phyloP scores from a whole-genome alignment of 306 rosid genomes.

The Hylodesmum podocarpum region DNA sequence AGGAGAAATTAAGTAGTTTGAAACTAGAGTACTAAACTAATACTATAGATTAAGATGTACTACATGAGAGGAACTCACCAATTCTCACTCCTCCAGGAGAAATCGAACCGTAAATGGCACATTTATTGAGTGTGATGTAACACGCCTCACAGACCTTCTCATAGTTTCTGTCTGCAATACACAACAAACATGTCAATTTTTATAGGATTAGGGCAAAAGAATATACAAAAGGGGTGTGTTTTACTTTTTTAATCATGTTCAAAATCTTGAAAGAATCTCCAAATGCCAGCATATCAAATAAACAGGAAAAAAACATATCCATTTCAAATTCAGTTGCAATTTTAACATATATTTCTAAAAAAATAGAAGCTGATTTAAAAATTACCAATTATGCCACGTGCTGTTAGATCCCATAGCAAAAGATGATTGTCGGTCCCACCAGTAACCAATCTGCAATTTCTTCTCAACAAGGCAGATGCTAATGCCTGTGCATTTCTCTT shows the following conservation, averaged over 20 bases:
- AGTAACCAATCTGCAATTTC: constrained; percentile 84
- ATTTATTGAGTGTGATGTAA: constrained; percentile 70
- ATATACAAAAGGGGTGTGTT: background rate
- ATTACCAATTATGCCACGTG: constrained; percentile 69
- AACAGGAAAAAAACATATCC: background rate
- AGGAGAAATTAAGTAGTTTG: background rate
- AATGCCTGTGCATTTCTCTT: constrained; percentile 87
- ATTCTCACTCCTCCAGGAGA: constrained; percentile 81
- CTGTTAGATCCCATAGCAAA: constrained; percentile 84
- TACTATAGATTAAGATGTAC: background rate
- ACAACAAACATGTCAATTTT: constrained; percentile 26
- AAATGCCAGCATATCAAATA: background rate
- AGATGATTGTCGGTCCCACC: constrained; percentile 89
- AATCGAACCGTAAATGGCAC: constrained; percentile 73
- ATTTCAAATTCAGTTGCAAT: background rate
- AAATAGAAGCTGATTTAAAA: background rate
- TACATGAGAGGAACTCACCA: constrained; percentile 49
- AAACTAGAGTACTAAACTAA: background rate
- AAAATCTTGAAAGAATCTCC: background rate
- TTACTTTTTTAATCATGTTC: background rate
- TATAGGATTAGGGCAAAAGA: background rate
- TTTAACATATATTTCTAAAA: background rate
- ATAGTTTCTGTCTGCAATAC: constrained; percentile 62
- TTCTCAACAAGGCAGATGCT: constrained; percentile 69
- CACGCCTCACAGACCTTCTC: constrained; percentile 86